Conservation (phyloP, 2,329 filamentous ascomycete species). For the Dothidotthia symphoricarpi region DNA sequence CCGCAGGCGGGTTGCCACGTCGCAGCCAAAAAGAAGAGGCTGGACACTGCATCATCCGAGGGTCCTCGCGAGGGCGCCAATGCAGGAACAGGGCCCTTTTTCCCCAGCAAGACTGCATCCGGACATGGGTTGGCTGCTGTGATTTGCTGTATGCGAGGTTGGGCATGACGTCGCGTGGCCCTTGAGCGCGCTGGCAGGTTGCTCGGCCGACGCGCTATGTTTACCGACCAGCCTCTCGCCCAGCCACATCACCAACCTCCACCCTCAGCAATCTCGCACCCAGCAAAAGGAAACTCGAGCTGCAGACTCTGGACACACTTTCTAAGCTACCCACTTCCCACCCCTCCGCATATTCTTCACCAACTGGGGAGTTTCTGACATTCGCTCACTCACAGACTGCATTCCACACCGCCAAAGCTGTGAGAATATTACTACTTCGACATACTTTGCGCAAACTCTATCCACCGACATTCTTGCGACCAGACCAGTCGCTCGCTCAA, state of each 20-base stretch:
- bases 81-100: slow-evolving; percentile 23
- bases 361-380: slow-evolving; percentile 33
- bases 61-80: slow-evolving; percentile 11
- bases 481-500: slow-evolving; percentile 22
- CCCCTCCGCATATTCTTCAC: slow-evolving; percentile 19
- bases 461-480: slow-evolving; percentile 19
- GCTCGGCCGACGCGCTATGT: slow-evolving; percentile 13
- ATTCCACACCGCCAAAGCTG: slow-evolving; percentile 28
- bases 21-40: slow-evolving; percentile 24
- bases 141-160: slow-evolving; percentile 19
- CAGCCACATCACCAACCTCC: slow-evolving; percentile 39
- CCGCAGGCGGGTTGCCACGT: slow-evolving; percentile 28
- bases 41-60: slow-evolving; percentile 17
- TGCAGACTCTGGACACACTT: slow-evolving; percentile 30
- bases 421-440: slow-evolving; percentile 18
- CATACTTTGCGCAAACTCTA: slow-evolving; percentile 19
- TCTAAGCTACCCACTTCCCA: slow-evolving; percentile 36
- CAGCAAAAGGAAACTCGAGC: slow-evolving; percentile 32
- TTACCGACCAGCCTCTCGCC: slow-evolving; percentile 30
- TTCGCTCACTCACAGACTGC: slow-evolving; percentile 31
- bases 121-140: slow-evolving; percentile 6
- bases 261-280: slow-evolving; percentile 20
- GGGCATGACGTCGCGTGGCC: slow-evolving; percentile 21
- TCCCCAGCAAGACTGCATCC: slow-evolving; percentile 9
- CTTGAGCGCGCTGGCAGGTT: slow-evolving; percentile 13